Base-by-base conservation (phyloP, 352 stramenopile genomes). In the Pythium brachiatum region DNA sequence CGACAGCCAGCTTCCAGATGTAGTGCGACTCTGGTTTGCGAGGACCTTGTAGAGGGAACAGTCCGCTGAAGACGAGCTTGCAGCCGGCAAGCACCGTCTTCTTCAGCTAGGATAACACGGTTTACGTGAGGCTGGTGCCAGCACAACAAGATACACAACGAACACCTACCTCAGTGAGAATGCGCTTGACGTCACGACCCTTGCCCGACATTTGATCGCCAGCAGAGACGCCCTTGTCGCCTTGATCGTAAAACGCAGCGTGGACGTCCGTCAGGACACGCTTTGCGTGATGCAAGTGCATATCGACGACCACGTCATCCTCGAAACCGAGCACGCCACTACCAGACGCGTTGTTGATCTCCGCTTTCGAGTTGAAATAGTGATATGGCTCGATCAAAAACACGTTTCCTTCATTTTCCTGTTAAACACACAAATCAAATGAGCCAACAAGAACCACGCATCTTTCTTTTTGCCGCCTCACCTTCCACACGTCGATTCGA, bases 371-470 rank as follows among this genome's bases (percentile, higher is more conserved):
- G 39, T 92, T 91, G 64, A 95, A 95, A 57, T 78, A 90, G 60
- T 90, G 86, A 31, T 89, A 95, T 5, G 86, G 82, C 62, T 95
- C 83, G 43, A 95, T 95, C 32, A 95, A 60, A 53, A 95, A 90
- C 32, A 95, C 86, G 63, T 93, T 95, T 31, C 74, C 80, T 68
- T 89, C 83, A 60, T 95, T 95, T 55, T 95, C 83, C 71, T 86
- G 43, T 25, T 52, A 7, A 21, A 21, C 41, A 60, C n/a, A n/a
- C n/a, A n/a, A n/a, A n/a, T n/a, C n/a, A n/a, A n/a, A n/a, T n/a
- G n/a, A n/a, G n/a, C n/a, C n/a, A n/a, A n/a, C n/a, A n/a, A n/a
- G n/a, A n/a, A n/a, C n/a, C n/a, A n/a, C n/a, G n/a, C n/a, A n/a
- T n/a, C n/a, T n/a, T n/a, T n/a, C n/a, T n/a, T n/a, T n/a, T 26